Base-by-base conservation (phyloP, 495 filamentous ascomycete species). In the Podospora appendiculata region DNA sequence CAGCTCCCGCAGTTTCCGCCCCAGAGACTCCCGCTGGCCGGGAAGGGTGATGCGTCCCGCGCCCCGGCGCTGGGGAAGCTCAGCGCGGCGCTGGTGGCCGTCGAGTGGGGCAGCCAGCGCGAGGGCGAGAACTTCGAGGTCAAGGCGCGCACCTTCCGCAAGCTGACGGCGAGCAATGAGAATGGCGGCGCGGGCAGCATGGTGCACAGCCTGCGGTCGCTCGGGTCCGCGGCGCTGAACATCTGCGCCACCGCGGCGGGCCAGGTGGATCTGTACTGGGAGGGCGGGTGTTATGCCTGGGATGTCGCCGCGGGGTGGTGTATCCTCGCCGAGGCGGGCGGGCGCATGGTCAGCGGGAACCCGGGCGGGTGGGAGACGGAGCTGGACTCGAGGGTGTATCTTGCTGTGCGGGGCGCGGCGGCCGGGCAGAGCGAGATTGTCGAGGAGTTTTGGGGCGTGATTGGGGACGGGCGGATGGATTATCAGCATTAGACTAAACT, bases 281-380 rank as follows among this genome's bases (percentile, higher is more conserved):
- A 96, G 61, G 89, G 88, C 12, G 91, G 92, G 8, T 92, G 87
- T 65, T 96, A 89, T 86, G 88, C 87, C 32, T 96, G 91, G 91
- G 91, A 96, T 71, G 89, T 95, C 11, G 87, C 85, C 58, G 91
- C 92, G 8, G 92, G 83, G 0, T 95, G 91, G 92, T 84, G 90
- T 33, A 87, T 96, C 57, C 70, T 96, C 14, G 74, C 71, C 17
- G 92, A 96, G 69, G 88, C 90, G 0, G 92, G 91, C 0, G 91
- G 91, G 1, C 76, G 83, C 38, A 82, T 95, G 65, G 88, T 80
- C 3, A 80, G 84, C 61, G 88, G 84, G 4, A 94, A 91, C 62
- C 81, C 82, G 1, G 88, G 84, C 1, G 78, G 78, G 53, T 91
- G 88, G 89, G 72, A 86, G 39, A 71, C 84, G 6, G 66, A 62